These are phyloP conservation scores for Dryadomyces quercivorus DNA, from an alignment of 2,329 filamentous ascomycete genomes.

Conservation along the genomic window DNA sequence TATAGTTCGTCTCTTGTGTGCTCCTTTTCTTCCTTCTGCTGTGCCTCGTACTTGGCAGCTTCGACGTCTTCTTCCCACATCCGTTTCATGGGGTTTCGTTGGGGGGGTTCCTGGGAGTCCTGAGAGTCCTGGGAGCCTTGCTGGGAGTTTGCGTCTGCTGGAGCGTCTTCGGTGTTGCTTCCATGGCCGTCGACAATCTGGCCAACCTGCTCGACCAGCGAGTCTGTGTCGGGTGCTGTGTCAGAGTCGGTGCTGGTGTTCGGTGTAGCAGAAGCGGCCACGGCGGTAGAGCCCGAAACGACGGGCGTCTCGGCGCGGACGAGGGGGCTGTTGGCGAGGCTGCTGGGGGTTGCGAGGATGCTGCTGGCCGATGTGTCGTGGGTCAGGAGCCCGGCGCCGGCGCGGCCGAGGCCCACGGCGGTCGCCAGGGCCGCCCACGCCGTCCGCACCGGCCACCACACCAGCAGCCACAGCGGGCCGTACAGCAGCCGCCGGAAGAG, in stretches of 20 bases:
- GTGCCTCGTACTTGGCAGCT: slow-evolving; percentile 10
- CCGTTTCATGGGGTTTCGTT: slow-evolving; percentile 48
- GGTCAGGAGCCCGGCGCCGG: slow-evolving; percentile 15
- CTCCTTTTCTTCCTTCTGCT: neutral
- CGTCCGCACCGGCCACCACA: slow-evolving; percentile 55
- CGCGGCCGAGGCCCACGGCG: slow-evolving; percentile 24
- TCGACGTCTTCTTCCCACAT: slow-evolving; percentile 39
- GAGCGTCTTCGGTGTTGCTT: slow-evolving; percentile 4
- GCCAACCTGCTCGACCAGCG: slow-evolving; percentile 3
- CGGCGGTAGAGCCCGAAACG: slow-evolving; percentile 1
- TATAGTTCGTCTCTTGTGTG: slow-evolving; percentile 18
- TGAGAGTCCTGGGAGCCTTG: slow-evolving; percentile 13
- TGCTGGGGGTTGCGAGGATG: neutral
- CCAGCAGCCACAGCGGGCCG: slow-evolving; percentile 79
- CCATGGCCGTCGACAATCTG: neutral
- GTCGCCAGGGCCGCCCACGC: slow-evolving; percentile 54
- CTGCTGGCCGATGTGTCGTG: neutral
- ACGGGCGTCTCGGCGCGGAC: slow-evolving; percentile 11
- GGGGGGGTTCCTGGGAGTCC: slow-evolving; percentile 16
- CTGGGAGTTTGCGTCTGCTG: slow-evolving; percentile 4
- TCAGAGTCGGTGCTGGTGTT: neutral
- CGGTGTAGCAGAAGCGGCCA: neutral
- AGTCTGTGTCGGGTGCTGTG: neutral
- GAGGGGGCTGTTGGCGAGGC: slow-evolving; percentile 13
- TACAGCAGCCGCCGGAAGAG: slow-evolving; percentile 76